Evolutionary conservation across 306 rosid species (phyloP), one percentile per base, ranked within the genome.

Genomic region (Styphnolobium japonicum): DNA sequence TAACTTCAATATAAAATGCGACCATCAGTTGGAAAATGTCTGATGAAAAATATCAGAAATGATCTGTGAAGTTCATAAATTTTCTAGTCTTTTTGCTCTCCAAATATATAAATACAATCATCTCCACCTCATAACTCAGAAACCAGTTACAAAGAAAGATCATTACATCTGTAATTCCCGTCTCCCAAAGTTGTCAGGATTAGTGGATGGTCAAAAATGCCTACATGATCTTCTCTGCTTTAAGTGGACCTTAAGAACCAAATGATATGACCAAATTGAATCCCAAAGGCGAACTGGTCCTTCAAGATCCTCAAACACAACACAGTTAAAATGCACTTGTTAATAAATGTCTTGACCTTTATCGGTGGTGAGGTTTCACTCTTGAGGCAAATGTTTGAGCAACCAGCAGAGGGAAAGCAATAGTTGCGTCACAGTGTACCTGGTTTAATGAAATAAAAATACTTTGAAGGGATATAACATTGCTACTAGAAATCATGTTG

Each of bases 371-470:
- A 80, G 69, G 70, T 75, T 77, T 74, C 34, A 21, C 68, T 78
- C 82, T 85, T 60, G 81, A 66, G 40, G 97, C 96, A 78, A 92
- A 92, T 12, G 97, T 85, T 85, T 90, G 90, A 5, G 96, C 96
- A 75, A 92, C 93, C 85, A 90, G 82, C 10, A 89, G 83, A 75
- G 94, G 97, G 67, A 92, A 90, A 18, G 97, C 97, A 7, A 90
- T 92, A 1, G 96, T 92, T 67, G 97, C 97, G 76, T 92, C 97
- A 52, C 97, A 92, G 63, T 92, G 96, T 51, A 92, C 97, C 97
- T 92, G 86, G 27, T 83, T 73, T 16, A 53, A 51, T n/a, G 66
- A 42, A 45, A 82, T 31, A 51, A 43, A 48, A 58, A 29, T 0
- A 37, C 23, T 7, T 19, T 69, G 33, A n/a, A 57, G 67, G 16